Base-by-base conservation (phyloP, 139 green algal species). In the Chlamydomonas sphaeroides region DNA sequence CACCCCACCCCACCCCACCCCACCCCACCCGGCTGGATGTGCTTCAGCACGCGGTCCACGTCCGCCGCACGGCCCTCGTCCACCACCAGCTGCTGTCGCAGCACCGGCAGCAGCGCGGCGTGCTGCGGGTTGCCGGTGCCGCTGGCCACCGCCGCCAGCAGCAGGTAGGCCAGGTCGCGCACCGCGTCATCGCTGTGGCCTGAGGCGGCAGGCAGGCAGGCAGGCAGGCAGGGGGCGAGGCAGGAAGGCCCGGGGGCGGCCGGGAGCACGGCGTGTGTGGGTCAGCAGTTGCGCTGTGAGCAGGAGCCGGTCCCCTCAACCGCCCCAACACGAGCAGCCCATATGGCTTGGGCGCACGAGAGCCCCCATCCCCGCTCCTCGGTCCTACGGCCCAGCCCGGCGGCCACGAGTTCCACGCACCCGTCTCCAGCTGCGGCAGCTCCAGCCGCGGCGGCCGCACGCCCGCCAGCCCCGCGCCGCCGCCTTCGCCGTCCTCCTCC, bases 361-460 rank as follows among this genome's bases (percentile, higher is more conserved):
- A n/a, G n/a, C n/a, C n/a, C n/a, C n/a, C n/a, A n/a, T n/a, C n/a
- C n/a, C n/a, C n/a, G n/a, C n/a, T n/a, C n/a, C n/a, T n/a, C n/a
- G n/a, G n/a, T n/a, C n/a, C n/a, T n/a, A n/a, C n/a, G n/a, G n/a
- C n/a, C n/a, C n/a, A n/a, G n/a, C n/a, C n/a, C n/a, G n/a, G n/a
- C n/a, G n/a, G n/a, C n/a, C n/a, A n/a, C n/a, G n/a, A n/a, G n/a
- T n/a, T n/a, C 33, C 21, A 36, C 68, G 20, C 51, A 86, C 81
- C 81, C 36, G 81, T 80, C 18, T 86, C 71, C 38, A 86, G 71
- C 49, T 78, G 49, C 6, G 71, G 71, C 21, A 86, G 71, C 35
- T 86, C 81, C 72, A 86, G 49, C 36, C 41, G 42, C 26, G 79
- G 56, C 45, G 48, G 65, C 38, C 36, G 65, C 23, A 51, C 39